Conservation (phyloP, 345 rosid genomes). For the Passiflora organensis region DNA sequence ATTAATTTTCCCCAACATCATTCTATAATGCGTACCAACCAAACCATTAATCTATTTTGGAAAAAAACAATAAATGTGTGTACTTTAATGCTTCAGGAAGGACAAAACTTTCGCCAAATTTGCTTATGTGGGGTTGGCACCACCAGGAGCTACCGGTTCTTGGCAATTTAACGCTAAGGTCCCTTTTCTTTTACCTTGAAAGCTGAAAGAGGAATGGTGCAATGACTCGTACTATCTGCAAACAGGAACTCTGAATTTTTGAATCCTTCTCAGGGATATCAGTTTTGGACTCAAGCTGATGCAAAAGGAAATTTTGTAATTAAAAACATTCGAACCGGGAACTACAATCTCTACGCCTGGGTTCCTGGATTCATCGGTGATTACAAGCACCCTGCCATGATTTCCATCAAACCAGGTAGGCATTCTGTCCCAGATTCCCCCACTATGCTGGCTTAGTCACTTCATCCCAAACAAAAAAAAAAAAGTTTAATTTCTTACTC, state of each 20-base stretch:
- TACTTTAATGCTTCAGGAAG: conserved; percentile 21
- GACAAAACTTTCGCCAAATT: conserved; percentile 20
- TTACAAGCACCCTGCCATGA: conserved; percentile 31
- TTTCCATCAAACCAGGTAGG: conserved; percentile 50
- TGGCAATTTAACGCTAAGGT: conserved; percentile 85
- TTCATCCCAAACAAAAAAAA: neutral
- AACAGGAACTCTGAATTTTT: neutral
- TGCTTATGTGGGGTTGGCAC: conserved; percentile 69
- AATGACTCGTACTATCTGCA: neutral
- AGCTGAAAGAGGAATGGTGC: too few species aligned
- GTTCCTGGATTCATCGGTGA: conserved; percentile 60
- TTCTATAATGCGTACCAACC: too few species aligned
- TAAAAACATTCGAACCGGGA: conserved; percentile 49
- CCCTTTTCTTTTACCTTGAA: neutral
- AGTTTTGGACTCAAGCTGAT: conserved; percentile 68
- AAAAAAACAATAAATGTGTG: neutral
- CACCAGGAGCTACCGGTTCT: conserved; percentile 62
- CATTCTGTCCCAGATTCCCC: too few species aligned
- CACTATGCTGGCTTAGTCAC: neutral
- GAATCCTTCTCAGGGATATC: conserved; percentile 55
- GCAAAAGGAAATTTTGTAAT: conserved; percentile 47
- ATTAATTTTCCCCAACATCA: too few species aligned
- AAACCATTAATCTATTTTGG: too few species aligned
- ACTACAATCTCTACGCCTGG: conserved; percentile 67
- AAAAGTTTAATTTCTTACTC: neutral